Base-by-base conservation (phyloP, 192 early-diverging fungal species). In the Neocallimastix lanati region DNA sequence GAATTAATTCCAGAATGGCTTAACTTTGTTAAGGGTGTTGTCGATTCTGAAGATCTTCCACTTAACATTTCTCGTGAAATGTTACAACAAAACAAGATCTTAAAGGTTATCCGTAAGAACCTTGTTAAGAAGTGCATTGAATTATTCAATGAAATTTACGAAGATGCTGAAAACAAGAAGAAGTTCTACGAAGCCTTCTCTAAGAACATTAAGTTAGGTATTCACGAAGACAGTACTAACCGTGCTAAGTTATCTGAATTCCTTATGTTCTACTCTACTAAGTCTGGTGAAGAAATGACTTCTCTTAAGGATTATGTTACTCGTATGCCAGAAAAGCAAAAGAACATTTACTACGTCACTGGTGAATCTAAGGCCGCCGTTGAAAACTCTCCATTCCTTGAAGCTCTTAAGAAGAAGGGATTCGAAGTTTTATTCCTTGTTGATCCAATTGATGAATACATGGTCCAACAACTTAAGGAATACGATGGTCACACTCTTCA, bases 311-410 rank as follows among this genome's bases (percentile, higher is more conserved):
- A 99, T 91, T 99, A 99, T 85, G 91, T 98, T 82, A 97, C 95
- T 81, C 98, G 98, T 86, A 99, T 99, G 98, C 94, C 95, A 87
- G 96, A 97, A 90, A 96, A 96, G 93, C 98, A 99, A 88, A 96
- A 98, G 93, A 93, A 94, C 91, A 99, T 99, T 88, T 99, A 98
- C 91, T 96, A 95, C 89, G 96, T 98, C 91, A 98, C 96, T 79
- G 96, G 96, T 80, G 95, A 97, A 90, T 94, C 93, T 83, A 91
- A 92, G 82, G 91, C 92, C 83, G 93, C 92, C 36, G 95, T 98
- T 81, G 96, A 98, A 89, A 94, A 94, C 87, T 94, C 95, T 83
- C 96, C 98, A 76, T 99, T 98, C 94, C 87, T 98, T 38, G 98
- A 99, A 88, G 94, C 93, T 78, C 90, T 99, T 86, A 98, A 96